Evolutionary conservation across 805 yeast genomes (phyloP).

Genomic region (Lipomyces sp.): DNA sequence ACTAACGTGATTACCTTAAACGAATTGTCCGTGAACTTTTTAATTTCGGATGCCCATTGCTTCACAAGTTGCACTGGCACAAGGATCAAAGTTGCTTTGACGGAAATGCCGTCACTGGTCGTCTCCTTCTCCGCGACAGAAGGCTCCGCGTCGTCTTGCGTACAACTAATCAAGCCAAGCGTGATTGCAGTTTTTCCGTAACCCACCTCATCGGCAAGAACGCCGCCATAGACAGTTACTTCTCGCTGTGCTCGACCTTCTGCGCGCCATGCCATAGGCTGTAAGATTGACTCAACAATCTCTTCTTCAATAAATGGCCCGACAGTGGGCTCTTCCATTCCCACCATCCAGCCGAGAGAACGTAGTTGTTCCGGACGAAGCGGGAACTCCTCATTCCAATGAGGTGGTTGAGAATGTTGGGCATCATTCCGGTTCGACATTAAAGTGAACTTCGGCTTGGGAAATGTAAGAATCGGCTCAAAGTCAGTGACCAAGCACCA

Average conservation of each 20-base stretch:
- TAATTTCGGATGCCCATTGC: conserved; percentile 13
- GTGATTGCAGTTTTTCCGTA: conserved; percentile 17
- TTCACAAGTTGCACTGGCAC: conserved; percentile 10
- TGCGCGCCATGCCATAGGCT: conserved; percentile 16
- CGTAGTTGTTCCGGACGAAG: conserved; percentile 17
- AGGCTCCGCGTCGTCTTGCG: conserved; percentile 2
- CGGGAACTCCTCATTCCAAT: conserved; percentile 1
- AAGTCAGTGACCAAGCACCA: conserved; percentile 8
- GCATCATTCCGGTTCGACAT: conserved; percentile 4
- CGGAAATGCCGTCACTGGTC: conserved; percentile 2
- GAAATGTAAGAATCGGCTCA: conserved; percentile 1
- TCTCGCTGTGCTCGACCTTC: conserved; percentile 11
- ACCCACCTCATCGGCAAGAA: conserved; percentile 14
- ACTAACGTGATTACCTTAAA: background rate
- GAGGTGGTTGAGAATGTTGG: conserved; percentile 8
- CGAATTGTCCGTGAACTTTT: conserved; percentile 5
- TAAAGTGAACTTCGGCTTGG: background rate
- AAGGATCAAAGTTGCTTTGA: conserved; percentile 11
- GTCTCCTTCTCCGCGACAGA: background rate
- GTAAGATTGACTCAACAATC: conserved; percentile 6
- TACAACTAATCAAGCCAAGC: conserved; percentile 11
- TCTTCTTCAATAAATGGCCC: conserved; percentile 12
- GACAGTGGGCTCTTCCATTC: conserved; percentile 3
- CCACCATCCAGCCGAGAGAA: conserved; percentile 13
- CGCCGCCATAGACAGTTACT: conserved; percentile 13